phyloP scores from a whole-genome alignment of 2,329 filamentous ascomycete genomes.

The Tolypocladium endophyticum region DNA sequence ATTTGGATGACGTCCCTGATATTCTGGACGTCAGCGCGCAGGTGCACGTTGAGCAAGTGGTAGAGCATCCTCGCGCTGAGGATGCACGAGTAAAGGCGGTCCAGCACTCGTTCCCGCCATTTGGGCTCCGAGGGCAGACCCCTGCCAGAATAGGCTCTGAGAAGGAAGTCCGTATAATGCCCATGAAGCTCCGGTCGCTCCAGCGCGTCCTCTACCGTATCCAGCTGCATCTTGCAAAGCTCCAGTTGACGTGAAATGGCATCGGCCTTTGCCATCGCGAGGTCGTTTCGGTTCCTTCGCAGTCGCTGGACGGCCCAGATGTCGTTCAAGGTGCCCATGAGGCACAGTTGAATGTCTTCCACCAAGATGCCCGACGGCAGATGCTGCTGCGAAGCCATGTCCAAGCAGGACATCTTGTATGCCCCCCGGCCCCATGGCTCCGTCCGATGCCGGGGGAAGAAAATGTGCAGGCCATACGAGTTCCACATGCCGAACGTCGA shows the following conservation, averaged over 20 bases:
- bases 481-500: conserved; percentile 25
- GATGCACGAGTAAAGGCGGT: conserved; percentile 17
- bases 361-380: conserved; percentile 16
- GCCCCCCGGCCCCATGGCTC: conserved; percentile 21
- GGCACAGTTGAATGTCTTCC: conserved; percentile 22
- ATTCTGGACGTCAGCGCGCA: conserved; percentile 21
- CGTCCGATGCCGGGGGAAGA: conserved; percentile 19
- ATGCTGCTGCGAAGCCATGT: conserved; percentile 14
- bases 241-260: conserved; percentile 4
- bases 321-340: conserved; percentile 17
- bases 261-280: not conserved
- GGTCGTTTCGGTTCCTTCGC: conserved; percentile 10
- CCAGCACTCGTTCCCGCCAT: conserved; percentile 13
- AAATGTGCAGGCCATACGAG: conserved; percentile 23
- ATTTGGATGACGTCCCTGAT: conserved; percentile 3
- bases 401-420: conserved; percentile 19
- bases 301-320: conserved; percentile 20
- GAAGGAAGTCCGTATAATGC: conserved; percentile 8
- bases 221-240: conserved; percentile 9
- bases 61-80: conserved; percentile 24
- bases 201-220: conserved; percentile 6
- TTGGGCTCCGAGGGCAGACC: conserved; percentile 12
- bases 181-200: conserved; percentile 7
- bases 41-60: conserved; percentile 23
- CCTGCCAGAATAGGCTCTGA: conserved; percentile 17